Evolutionary conservation across 129 eudicot species (phyloP).

Genomic region (Pittosporum tobira): DNA sequence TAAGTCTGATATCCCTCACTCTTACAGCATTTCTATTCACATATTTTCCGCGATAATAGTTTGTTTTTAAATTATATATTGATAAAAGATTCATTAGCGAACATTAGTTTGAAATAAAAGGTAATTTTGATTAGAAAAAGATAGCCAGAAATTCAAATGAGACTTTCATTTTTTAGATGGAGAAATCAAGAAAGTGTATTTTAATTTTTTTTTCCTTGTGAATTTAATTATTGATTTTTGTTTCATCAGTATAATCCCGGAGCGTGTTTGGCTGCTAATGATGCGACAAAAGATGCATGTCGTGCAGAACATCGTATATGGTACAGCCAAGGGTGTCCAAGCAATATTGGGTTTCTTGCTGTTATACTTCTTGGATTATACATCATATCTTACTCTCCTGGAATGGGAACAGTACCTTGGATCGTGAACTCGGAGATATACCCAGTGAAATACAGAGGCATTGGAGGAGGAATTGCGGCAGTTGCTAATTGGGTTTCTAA

Average conservation of each 20-base stretch:
- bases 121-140: no score
- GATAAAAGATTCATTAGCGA: no score
- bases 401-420: slow-evolving; percentile 66
- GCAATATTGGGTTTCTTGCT: slow-evolving; percentile 42
- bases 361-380: slow-evolving; percentile 39
- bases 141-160: no score
- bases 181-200: no score
- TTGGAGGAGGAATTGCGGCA: slow-evolving; percentile 59
- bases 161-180: no score
- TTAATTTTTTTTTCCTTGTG: no score
- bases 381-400: slow-evolving; percentile 54
- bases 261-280: slow-evolving; percentile 38
- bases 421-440: slow-evolving; percentile 63
- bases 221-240: no score
- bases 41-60: no score
- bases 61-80: no score
- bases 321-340: slow-evolving; percentile 67
- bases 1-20: slow-evolving; percentile 8
- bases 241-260: slow-evolving; percentile 42
- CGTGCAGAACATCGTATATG: slow-evolving; percentile 38
- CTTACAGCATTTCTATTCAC: no score
- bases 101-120: no score
- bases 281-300: slow-evolving; percentile 23
- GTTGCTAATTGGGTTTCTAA: slow-evolving; percentile 52
- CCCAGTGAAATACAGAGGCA: slow-evolving; percentile 53